Evolutionary conservation across 805 yeast genomes (phyloP).

Genomic region (Zygoascus ofunaensis): DNA sequence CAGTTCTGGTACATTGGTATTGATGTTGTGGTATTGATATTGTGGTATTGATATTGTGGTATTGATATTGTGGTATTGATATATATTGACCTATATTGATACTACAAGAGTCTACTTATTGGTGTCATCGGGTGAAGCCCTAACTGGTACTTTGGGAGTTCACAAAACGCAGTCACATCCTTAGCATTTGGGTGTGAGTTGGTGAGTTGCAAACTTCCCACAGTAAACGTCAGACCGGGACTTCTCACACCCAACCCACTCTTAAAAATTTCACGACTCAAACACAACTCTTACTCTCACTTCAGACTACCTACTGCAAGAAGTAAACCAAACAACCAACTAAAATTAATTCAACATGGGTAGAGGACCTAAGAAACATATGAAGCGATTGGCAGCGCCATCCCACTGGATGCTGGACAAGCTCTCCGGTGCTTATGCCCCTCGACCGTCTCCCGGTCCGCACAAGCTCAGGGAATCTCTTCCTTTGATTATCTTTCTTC

Average conservation of each 20-base stretch:
- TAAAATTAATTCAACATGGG: conserved; percentile 9
- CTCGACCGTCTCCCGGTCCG: conserved; percentile 99
- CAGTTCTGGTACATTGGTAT: too few species aligned
- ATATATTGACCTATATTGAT: too few species aligned
- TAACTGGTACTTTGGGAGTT: too few species aligned
- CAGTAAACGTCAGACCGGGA: neutral
- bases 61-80: too few species aligned
- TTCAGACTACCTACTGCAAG: too few species aligned
- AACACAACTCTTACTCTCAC: conserved; percentile 3
- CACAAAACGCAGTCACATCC: neutral
- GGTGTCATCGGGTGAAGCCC: too few species aligned
- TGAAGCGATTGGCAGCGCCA: conserved; percentile 66
- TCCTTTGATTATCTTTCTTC: conserved; percentile 91
- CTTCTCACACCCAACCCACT: neutral
- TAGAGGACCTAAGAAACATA: conserved; percentile 19
- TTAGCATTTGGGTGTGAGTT: too few species aligned
- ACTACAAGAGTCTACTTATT: too few species aligned
- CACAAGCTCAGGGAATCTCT: conserved; percentile 98
- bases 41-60: too few species aligned
- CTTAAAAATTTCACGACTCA: neutral
- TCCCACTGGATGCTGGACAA: conserved; percentile 99
- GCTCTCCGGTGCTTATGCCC: conserved; percentile 98
- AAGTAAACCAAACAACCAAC: too few species aligned
- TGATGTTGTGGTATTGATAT: too few species aligned
- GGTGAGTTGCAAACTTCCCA: too few species aligned